These are phyloP conservation scores for Periconia sp. DNA, from an alignment of 2,329 filamentous ascomycete genomes.

Conservation along the genomic window DNA sequence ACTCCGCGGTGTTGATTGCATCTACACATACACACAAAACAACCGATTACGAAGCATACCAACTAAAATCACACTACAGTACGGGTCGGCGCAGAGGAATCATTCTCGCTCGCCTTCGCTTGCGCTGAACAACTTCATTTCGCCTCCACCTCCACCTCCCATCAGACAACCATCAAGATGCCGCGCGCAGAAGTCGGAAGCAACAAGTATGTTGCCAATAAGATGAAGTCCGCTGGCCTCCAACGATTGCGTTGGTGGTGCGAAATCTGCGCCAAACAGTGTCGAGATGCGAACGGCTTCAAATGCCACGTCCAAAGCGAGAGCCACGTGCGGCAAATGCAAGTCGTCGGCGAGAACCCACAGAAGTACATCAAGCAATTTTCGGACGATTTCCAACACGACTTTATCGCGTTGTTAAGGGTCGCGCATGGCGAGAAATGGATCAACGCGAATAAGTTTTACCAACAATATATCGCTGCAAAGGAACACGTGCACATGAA, in stretches of 20 bases:
- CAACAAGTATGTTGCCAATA: conserved; percentile 87
- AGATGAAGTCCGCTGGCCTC: conserved; percentile 68
- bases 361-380: conserved; percentile 82
- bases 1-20: neutral
- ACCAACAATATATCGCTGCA: conserved; percentile 84
- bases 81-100: too few species aligned
- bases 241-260: conserved; percentile 91
- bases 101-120: too few species aligned
- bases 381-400: conserved; percentile 76
- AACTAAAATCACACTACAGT: too few species aligned
- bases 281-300: conserved; percentile 76
- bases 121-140: neutral
- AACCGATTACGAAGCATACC: neutral
- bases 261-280: conserved; percentile 73
- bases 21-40: neutral
- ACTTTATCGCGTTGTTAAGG: conserved; percentile 75
- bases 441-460: conserved; percentile 88
- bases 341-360: conserved; percentile 83
- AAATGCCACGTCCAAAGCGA: conserved; percentile 77
- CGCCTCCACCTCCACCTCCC: neutral
- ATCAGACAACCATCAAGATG: conserved; percentile 56
- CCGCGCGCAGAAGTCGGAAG: conserved; percentile 88
- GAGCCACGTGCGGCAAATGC: conserved; percentile 85
- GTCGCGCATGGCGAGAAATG: conserved; percentile 90
- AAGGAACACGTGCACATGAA: conserved; percentile 85